These are phyloP conservation scores for Hymenoscyphus scutula DNA, from an alignment of 2,329 filamentous ascomycete genomes.

Conservation along the genomic window DNA sequence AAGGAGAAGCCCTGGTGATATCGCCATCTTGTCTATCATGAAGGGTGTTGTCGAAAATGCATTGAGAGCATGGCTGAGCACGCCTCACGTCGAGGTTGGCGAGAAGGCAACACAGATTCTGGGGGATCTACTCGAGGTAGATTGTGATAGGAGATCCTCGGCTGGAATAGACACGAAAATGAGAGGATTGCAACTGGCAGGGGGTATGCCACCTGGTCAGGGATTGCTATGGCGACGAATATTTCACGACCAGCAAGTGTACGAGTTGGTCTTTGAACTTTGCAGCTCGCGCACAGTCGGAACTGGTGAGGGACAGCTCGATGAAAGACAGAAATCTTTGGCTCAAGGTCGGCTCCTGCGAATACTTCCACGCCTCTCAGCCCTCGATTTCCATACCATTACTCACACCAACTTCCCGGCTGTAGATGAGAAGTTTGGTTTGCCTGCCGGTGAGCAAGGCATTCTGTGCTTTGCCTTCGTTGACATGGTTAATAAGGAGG, in stretches of 20 bases:
- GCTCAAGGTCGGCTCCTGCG: constrained; percentile 36
- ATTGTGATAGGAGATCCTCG: constrained; percentile 44
- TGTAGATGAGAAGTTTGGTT: constrained; percentile 27
- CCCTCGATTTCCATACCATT: constrained; percentile 31
- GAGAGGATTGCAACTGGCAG: constrained; percentile 39
- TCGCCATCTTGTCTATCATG: constrained; percentile 50
- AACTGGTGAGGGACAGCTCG: constrained; percentile 25
- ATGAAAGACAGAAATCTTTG: constrained; percentile 36
- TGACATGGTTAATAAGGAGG: constrained; percentile 36
- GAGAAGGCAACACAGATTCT: constrained; percentile 51
- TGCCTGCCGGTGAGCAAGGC: constrained; percentile 23
- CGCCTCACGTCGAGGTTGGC: constrained; percentile 53
- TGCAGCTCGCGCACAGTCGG: constrained; percentile 31
- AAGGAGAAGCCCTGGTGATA: constrained; percentile 46
- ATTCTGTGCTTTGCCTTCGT: constrained; percentile 35
- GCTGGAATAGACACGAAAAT: constrained; percentile 30
- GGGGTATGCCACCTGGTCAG: constrained; percentile 46
- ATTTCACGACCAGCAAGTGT: constrained; percentile 45
- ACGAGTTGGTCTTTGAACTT: constrained; percentile 46
- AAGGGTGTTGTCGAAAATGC: constrained; percentile 48
- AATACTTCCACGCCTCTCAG: constrained; percentile 34
- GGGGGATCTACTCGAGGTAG: constrained; percentile 53
- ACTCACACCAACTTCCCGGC: constrained; percentile 32
- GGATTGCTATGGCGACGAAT: constrained; percentile 54
- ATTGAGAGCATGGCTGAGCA: constrained; percentile 51